Evolutionary conservation across 805 yeast species (phyloP).

Genomic region (Debaryomyces castellii): DNA sequence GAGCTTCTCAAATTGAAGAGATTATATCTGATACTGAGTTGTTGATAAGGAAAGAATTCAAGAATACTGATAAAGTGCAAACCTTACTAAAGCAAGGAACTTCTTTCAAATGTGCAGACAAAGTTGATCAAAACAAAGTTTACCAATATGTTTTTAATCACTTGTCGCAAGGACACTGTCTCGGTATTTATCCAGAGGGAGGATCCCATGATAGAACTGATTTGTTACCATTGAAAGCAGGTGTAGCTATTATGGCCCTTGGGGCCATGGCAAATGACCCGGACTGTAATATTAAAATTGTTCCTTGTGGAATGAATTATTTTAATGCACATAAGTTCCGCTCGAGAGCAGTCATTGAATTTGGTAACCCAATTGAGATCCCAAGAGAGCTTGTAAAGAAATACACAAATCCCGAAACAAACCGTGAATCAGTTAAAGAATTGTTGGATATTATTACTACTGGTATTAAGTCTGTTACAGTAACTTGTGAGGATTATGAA

Average conservation of each 20-base stretch:
- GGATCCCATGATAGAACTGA: slow-evolving; percentile 97
- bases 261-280: slow-evolving; percentile 87
- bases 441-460: slow-evolving; percentile 68
- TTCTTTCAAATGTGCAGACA: slow-evolving; percentile 68
- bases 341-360: slow-evolving; percentile 92
- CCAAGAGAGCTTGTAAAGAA: slow-evolving; percentile 53
- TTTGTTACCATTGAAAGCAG: slow-evolving; percentile 89
- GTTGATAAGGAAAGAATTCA: slow-evolving; percentile 67
- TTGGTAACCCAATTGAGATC: slow-evolving; percentile 83
- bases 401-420: slow-evolving; percentile 64
- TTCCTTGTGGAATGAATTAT: slow-evolving; percentile 97
- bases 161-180: slow-evolving; percentile 72
- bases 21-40: slow-evolving; percentile 74
- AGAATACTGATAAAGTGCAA: slow-evolving; percentile 44
- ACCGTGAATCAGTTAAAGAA: slow-evolving; percentile 71
- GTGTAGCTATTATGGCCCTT: slow-evolving; percentile 96
- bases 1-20: slow-evolving; percentile 68
- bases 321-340: slow-evolving; percentile 95
- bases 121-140: slow-evolving; percentile 82
- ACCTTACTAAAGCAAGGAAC: slow-evolving; percentile 52
- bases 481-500: slow-evolving; percentile 85
- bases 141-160: slow-evolving; percentile 84
- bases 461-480: slow-evolving; percentile 81
- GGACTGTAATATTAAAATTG: slow-evolving; percentile 74
- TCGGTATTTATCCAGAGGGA: slow-evolving; percentile 97